phyloP scores from a whole-genome alignment of 2,329 filamentous ascomycete genomes.

The Byssochlamys sp. region DNA sequence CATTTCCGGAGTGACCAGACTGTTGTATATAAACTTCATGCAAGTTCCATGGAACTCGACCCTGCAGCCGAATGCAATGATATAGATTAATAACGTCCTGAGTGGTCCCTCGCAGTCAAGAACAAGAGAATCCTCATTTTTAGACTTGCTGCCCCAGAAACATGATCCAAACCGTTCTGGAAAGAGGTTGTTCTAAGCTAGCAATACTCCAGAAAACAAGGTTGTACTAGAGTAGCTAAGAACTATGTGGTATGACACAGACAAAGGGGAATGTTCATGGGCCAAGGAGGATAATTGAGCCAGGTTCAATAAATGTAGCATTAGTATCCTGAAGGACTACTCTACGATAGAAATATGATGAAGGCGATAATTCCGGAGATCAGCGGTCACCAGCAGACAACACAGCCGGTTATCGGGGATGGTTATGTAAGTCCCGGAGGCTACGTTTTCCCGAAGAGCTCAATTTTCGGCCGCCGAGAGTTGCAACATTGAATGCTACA shows the following conservation, averaged over 20 bases:
- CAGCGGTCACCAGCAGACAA: background rate
- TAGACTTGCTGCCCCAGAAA: background rate
- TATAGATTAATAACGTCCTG: background rate
- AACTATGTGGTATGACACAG: background rate
- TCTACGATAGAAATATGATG: too few relatives aligned
- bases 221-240: background rate
- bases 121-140: background rate
- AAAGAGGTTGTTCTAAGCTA: background rate
- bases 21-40: background rate
- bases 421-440: slow-evolving; percentile 7
- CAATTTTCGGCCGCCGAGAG: slow-evolving; percentile 1
- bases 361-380: too few relatives aligned
- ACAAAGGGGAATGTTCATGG: background rate
- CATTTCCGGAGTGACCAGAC: background rate
- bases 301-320: too few relatives aligned
- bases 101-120: background rate
- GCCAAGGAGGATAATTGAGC: background rate
- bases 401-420: background rate
- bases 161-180: background rate
- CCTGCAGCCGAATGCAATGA: background rate
- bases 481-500: slow-evolving; percentile 1
- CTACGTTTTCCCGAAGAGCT: slow-evolving; percentile 4
- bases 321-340: too few relatives aligned
- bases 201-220: background rate
- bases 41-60: background rate